Percentiles rank a stretch among this genome's conserved stretches.
phyloP scores from a whole-genome alignment of 225 moss, liverwort and hornwort species.

The Straminergon stramineum region DNA sequence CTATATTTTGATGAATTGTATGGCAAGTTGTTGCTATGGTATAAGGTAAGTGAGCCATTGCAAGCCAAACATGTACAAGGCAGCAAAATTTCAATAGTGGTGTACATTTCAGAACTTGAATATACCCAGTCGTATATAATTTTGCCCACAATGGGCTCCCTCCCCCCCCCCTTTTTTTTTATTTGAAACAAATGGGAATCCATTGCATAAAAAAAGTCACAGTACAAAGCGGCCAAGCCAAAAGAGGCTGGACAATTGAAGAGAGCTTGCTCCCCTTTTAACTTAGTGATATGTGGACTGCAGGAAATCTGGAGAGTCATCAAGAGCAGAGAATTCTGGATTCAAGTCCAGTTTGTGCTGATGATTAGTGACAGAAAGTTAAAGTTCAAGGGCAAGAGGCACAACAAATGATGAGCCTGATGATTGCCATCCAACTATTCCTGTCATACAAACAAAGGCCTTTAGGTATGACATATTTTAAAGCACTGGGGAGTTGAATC shows the following conservation, averaged over 20 bases:
- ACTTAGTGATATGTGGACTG: background rate
- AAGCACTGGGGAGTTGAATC: background rate
- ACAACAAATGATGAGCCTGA: slow-evolving; percentile 14
- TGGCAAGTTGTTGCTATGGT: background rate
- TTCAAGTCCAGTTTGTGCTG: background rate
- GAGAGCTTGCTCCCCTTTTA: too few relatives aligned
- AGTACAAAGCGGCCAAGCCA: too few relatives aligned
- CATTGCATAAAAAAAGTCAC: too few relatives aligned
- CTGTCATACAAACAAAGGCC: slow-evolving; percentile 2
- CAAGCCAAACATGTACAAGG: accelerated
- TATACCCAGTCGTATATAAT: too few relatives aligned
- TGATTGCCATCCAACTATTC: slow-evolving; percentile 10
- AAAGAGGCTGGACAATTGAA: too few relatives aligned
- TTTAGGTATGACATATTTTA: background rate
- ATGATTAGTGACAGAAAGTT: slow-evolving; percentile 12
- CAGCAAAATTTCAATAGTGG: accelerated
- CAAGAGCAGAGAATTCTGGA: background rate
- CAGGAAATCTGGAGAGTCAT: background rate
- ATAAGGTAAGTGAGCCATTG: background rate
- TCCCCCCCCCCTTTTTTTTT: too few relatives aligned
- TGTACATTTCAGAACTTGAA: background rate
- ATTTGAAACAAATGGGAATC: too few relatives aligned
- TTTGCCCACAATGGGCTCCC: background rate
- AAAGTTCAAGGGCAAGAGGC: background rate
- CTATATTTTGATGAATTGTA: background rate